Evolutionary conservation across 495 filamentous ascomycete genomes (phyloP).

Genomic region (Aspergillus bertholletiae): DNA sequence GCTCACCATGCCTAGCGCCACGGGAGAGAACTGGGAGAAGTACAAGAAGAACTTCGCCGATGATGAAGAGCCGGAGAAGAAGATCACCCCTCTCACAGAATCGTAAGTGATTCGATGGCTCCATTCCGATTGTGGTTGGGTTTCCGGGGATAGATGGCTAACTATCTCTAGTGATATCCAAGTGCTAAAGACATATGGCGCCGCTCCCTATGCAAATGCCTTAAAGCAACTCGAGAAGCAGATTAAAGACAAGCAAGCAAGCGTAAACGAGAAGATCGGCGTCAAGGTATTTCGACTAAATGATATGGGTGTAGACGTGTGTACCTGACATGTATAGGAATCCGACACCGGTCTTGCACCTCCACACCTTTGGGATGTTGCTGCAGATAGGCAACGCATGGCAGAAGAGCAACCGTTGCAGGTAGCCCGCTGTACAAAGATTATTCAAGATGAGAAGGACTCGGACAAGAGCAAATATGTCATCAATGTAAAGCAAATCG

Average conservation of each 20-base stretch:
- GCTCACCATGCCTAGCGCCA: constrained; percentile 81
- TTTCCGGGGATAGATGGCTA: constrained; percentile 14
- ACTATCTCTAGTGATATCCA: constrained; percentile 77
- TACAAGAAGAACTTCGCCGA: constrained; percentile 95
- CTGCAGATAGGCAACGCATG: constrained; percentile 97
- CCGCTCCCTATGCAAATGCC: constrained; percentile 87
- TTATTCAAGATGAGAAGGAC: constrained; percentile 96
- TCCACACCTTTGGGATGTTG: constrained; percentile 98
- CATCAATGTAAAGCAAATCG: constrained; percentile 99
- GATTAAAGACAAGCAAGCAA: constrained; percentile 95
- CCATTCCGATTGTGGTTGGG: constrained; percentile 1
- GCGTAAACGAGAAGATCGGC: constrained; percentile 97
- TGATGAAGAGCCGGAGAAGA: constrained; percentile 97
- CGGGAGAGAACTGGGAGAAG: constrained; percentile 94
- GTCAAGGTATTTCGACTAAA: constrained; percentile 51
- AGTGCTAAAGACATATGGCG: constrained; percentile 98
- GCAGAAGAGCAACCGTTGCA: constrained; percentile 95
- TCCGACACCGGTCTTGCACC: constrained; percentile 97
- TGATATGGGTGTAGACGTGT: constrained; percentile 2
- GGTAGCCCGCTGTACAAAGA: constrained; percentile 97
- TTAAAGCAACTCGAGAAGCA: constrained; percentile 96
- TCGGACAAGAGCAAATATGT: constrained; percentile 99
- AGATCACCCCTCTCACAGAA: constrained; percentile 93
- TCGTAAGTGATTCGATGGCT: constrained; percentile 59
- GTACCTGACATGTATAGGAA: constrained; percentile 58